phyloP scores from a whole-genome alignment of 2,329 filamentous ascomycete species.

The Claviceps spartinae region DNA sequence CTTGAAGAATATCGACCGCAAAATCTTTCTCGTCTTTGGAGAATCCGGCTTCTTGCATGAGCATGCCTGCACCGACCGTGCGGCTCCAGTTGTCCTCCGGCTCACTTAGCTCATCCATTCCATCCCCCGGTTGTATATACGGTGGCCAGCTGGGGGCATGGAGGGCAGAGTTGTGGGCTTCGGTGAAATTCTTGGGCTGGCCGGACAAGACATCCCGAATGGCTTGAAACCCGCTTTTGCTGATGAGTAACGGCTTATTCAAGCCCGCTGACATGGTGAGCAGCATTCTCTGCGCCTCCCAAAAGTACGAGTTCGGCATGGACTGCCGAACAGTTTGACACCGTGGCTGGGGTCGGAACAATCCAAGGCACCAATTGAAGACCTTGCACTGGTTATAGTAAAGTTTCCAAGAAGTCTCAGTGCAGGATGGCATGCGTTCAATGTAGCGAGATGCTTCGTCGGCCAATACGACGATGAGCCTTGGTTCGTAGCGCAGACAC shows the following conservation, averaged over 20 bases:
- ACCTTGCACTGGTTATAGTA: constrained; percentile 17
- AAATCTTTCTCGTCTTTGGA: constrained; percentile 30
- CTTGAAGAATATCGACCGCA: constrained; percentile 38
- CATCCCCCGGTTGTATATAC: constrained; percentile 42
- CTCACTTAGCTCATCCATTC: constrained; percentile 41
- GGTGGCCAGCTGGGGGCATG: constrained; percentile 46
- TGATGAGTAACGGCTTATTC: constrained; percentile 35
- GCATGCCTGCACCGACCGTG: constrained; percentile 35
- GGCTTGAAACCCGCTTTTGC: constrained; percentile 36
- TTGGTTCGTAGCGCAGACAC: constrained; percentile 20
- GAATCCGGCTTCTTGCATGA: constrained; percentile 46
- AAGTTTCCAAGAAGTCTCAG: constrained; percentile 8
- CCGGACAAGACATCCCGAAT: constrained; percentile 40
- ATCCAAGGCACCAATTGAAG: constrained; percentile 17
- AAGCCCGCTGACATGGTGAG: constrained; percentile 37
- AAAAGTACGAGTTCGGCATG: constrained; percentile 24
- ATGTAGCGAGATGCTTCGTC: constrained; percentile 16
- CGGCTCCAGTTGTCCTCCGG: constrained; percentile 40
- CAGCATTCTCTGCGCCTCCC: constrained; percentile 43
- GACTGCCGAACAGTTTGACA: constrained; percentile 12
- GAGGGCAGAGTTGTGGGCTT: constrained; percentile 33
- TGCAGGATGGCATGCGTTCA: constrained; percentile 8
- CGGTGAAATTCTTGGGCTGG: constrained; percentile 36
- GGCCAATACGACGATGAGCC: constrained; percentile 19
- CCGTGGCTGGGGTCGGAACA: constrained; percentile 15